These are phyloP conservation scores for Nematodospora anomalae DNA, from an alignment of 1,139 yeast genomes.

Conservation along the genomic window DNA sequence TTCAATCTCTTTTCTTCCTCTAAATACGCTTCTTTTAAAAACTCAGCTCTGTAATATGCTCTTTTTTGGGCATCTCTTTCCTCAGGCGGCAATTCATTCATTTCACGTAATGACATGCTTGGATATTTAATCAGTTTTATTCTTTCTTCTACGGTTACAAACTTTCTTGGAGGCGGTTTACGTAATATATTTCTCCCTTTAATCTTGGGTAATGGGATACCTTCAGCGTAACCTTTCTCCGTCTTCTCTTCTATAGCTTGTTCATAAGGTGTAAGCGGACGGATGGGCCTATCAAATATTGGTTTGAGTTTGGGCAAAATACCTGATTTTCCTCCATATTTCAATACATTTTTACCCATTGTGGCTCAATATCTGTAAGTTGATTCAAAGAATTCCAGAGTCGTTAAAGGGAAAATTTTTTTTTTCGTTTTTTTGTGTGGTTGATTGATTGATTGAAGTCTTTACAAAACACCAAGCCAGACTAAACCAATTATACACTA, in stretches of 20 bases:
- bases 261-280: conserved; percentile 46
- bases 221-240: conserved; percentile 72
- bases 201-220: conserved; percentile 69
- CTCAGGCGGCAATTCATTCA: conserved; percentile 28
- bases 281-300: conserved; percentile 62
- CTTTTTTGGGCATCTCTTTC: conserved; percentile 58
- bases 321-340: conserved; percentile 74
- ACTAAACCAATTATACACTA: background rate
- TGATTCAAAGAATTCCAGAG: conserved; percentile 4
- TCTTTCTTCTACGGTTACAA: conserved; percentile 57
- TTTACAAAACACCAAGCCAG: too few relatives aligned
- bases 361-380: background rate
- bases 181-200: conserved; percentile 38
- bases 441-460: too few relatives aligned
- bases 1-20: conserved; percentile 57
- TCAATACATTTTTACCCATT: conserved; percentile 54
- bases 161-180: conserved; percentile 49
- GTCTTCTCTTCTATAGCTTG: conserved; percentile 42
- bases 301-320: conserved; percentile 76
- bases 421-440: conserved; percentile 5
- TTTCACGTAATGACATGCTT: conserved; percentile 30
- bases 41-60: conserved; percentile 72
- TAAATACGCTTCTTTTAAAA: conserved; percentile 64
- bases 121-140: conserved; percentile 54
- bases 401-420: too few relatives aligned